Evolutionary conservation across 75 land plant genomes (phyloP).

Genomic region (Cunninghamia lanceolata): DNA sequence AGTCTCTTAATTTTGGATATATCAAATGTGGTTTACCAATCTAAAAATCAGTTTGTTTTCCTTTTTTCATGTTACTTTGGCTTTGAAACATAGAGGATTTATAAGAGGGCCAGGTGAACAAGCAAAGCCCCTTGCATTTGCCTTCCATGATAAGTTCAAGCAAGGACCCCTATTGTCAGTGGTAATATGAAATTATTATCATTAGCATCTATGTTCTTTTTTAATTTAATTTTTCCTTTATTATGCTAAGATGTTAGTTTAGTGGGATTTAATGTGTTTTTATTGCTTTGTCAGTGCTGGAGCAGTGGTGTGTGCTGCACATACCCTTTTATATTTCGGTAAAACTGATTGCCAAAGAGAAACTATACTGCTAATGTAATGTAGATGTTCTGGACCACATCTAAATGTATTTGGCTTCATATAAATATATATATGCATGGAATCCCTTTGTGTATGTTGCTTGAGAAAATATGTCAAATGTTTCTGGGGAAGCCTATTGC

Average conservation of each 20-base stretch:
- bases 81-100: constrained; percentile 63
- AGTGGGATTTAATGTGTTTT: background rate
- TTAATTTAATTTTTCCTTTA: background rate
- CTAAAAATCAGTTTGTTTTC: background rate
- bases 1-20: background rate
- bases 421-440: background rate
- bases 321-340: constrained; percentile 82
- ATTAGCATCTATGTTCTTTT: background rate
- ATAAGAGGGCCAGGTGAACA: constrained; percentile 85
- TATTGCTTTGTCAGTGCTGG: constrained; percentile 69
- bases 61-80: background rate
- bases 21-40: background rate
- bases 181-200: constrained; percentile 40
- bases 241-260: background rate
- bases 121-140: constrained; percentile 68
- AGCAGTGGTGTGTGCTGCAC: constrained; percentile 92
- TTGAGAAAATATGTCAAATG: background rate
- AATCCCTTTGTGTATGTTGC: background rate
- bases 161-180: constrained; percentile 89
- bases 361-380: background rate
- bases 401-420: background rate
- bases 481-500: background rate
- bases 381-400: background rate
- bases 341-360: constrained; percentile 21
- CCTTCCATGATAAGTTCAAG: constrained; percentile 76